Evolutionary conservation across 768 basidiomycete species (phyloP).

Genomic region (Lactifluus subvellereus): DNA sequence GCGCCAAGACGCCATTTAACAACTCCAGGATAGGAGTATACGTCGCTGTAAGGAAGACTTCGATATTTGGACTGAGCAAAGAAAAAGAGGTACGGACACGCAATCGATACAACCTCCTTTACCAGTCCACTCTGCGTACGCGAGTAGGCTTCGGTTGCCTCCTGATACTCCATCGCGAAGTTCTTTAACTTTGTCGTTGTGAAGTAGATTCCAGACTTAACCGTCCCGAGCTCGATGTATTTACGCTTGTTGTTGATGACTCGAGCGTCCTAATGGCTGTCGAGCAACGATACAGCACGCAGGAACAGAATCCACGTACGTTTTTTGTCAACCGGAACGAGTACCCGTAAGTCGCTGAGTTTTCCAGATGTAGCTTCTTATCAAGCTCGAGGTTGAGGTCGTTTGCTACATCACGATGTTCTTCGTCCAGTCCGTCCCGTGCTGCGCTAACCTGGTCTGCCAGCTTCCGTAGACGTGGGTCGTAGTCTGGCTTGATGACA

Average conservation of each 20-base stretch:
- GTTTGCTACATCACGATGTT: constrained; percentile 63
- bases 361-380: constrained; percentile 95
- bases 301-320: constrained; percentile 40
- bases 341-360: constrained; percentile 83
- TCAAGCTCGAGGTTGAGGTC: constrained; percentile 80
- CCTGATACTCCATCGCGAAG: constrained; percentile 65
- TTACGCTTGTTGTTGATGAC: constrained; percentile 52
- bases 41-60: constrained; percentile 52
- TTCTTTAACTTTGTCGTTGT: constrained; percentile 71
- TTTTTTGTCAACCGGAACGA: constrained; percentile 90
- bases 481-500: constrained; percentile 90
- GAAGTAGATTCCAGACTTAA: constrained; percentile 86
- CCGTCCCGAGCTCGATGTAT: constrained; percentile 80
- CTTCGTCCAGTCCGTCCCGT: constrained; percentile 75
- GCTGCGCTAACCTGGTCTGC: constrained; percentile 60
- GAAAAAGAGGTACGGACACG: constrained; percentile 44
- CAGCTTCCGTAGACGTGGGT: constrained; percentile 63
- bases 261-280: constrained; percentile 64
- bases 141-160: constrained; percentile 62
- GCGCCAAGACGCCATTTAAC: constrained; percentile 78
- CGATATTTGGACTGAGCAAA: neutral
- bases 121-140: constrained; percentile 77
- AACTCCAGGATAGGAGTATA: constrained; percentile 86
- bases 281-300: neutral
- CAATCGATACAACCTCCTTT: constrained; percentile 89